These are phyloP conservation scores for Epipyxis sp. DNA, from an alignment of 108 stramenopile species.

Conservation along the genomic window DNA sequence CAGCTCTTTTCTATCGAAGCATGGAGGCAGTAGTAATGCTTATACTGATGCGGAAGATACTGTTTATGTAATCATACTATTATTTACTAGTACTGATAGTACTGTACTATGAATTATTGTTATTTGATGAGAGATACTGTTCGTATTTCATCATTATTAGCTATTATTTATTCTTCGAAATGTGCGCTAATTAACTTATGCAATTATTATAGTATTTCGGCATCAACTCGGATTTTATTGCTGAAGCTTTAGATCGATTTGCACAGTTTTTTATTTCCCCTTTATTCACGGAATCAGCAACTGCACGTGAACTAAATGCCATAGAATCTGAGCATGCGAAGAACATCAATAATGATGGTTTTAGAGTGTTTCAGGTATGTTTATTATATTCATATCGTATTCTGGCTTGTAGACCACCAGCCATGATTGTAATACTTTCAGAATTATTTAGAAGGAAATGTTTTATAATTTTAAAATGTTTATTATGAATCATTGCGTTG, in stretches of 20 bases:
- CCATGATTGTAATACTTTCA: no score
- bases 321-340: slow-evolving; percentile 25
- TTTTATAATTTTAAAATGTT: no score
- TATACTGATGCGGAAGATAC: slow-evolving; percentile 74
- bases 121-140: no score
- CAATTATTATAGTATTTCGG: slow-evolving; percentile 60
- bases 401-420: no score
- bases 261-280: slow-evolving; percentile 45
- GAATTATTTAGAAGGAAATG: no score
- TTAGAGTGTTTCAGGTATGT: not conserved
- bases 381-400: no score
- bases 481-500: not conserved
- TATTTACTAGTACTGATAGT: not conserved
- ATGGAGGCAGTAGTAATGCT: slow-evolving; percentile 78
- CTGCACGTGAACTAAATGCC: slow-evolving; percentile 20
- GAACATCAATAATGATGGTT: not conserved
- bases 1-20: slow-evolving; percentile 62
- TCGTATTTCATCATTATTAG: no score
- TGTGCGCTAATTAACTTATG: no score
- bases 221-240: slow-evolving; percentile 41
- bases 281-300: not conserved
- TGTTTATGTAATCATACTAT: slow-evolving; percentile 46
- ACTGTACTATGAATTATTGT: no score
- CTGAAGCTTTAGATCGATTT: slow-evolving; percentile 66
- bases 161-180: no score